Evolutionary conservation across 2,329 filamentous ascomycete species (phyloP).

Genomic region (Aspergillus pseudoterreus): DNA sequence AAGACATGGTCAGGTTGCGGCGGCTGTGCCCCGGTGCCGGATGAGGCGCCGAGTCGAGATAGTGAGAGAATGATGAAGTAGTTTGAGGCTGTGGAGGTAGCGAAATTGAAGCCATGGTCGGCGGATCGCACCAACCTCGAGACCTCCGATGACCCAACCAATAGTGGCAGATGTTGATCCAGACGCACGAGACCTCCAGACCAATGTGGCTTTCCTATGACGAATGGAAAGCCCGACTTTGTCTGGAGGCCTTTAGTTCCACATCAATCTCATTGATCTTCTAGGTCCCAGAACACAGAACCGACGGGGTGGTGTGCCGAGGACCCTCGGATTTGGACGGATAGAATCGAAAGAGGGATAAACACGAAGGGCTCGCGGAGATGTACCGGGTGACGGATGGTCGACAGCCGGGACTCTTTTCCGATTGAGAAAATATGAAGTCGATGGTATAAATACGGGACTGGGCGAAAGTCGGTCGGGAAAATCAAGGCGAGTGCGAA

Average conservation of each 20-base stretch:
- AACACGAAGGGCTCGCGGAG: neutral
- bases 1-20: conserved; percentile 26
- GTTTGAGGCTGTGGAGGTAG: conserved; percentile 29
- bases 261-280: conserved; percentile 19
- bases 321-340: neutral
- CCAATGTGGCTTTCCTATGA: conserved; percentile 21
- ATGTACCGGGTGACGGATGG: neutral
- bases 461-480: conserved; percentile 5
- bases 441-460: neutral
- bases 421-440: neutral
- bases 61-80: conserved; percentile 24
- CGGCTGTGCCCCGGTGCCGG: conserved; percentile 19
- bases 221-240: conserved; percentile 21
- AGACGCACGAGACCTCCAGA: conserved; percentile 26
- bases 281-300: conserved; percentile 1
- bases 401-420: neutral
- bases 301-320: conserved; percentile 1
- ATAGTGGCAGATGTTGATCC: conserved; percentile 11
- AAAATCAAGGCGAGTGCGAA: conserved; percentile 6
- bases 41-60: conserved; percentile 21
- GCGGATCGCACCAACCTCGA: conserved; percentile 4
- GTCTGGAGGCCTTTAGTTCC: conserved; percentile 25
- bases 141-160: conserved; percentile 3
- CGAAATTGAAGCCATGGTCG: conserved; percentile 36
- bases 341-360: conserved; percentile 4